Percentiles rank a stretch among this genome's conserved stretches.
Evolutionary conservation across 805 yeast genomes (phyloP).

Genomic region (Yarrowia sp.): DNA sequence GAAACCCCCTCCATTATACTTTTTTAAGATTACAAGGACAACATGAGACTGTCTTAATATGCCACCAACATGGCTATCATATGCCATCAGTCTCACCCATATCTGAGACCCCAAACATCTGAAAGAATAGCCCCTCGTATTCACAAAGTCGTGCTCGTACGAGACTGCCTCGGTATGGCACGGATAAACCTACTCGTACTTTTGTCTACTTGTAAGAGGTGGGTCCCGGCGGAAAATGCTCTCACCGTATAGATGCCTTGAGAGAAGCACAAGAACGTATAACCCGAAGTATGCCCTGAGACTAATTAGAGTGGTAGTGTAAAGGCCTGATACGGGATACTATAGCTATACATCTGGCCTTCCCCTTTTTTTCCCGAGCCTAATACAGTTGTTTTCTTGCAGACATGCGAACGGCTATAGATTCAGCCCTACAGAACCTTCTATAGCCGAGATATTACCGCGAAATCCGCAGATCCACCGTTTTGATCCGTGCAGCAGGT

Average conservation of each 20-base stretch:
- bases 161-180: too few species aligned
- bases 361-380: too few species aligned
- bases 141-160: too few species aligned
- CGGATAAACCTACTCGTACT: not conserved
- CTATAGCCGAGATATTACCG: constrained; percentile 2
- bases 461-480: not conserved
- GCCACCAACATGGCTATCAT: too few species aligned
- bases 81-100: too few species aligned
- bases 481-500: constrained; percentile 8
- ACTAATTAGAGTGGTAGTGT: not conserved
- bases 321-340: not conserved
- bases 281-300: not conserved
- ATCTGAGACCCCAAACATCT: too few species aligned
- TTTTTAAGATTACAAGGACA: too few species aligned
- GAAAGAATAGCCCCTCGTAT: too few species aligned
- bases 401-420: not conserved
- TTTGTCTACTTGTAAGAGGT: not conserved
- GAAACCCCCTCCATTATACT: too few species aligned
- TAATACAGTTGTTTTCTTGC: too few species aligned
- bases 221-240: not conserved
- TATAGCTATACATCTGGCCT: too few species aligned
- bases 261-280: not conserved
- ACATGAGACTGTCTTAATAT: too few species aligned
- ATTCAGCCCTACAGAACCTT: not conserved
- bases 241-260: not conserved